Base-by-base conservation (phyloP, 2,329 filamentous ascomycete genomes). In the Myriangium duriaei region DNA sequence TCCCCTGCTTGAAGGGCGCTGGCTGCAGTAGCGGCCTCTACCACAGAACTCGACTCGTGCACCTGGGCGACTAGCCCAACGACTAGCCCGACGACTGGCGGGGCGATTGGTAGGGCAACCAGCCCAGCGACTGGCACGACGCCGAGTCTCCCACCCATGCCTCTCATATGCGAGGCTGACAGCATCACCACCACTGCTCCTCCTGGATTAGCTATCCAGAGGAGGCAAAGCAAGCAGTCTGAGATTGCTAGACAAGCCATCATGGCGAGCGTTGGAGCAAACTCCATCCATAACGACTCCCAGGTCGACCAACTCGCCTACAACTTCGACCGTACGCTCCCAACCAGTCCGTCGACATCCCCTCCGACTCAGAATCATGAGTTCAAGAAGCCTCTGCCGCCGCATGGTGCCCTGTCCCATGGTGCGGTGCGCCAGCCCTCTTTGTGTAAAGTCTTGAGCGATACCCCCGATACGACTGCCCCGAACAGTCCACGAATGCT, bases 401-500 rank as follows among this genome's bases (percentile, higher is more conserved):
- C 6, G 24, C n/a, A n/a, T n/a, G n/a, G n/a, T n/a, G 12, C n/a
- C 15, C 5, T 15, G 30, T n/a, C 29, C 4, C 29, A 29, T 13
- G 29, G 18, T 15, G 5, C 18, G 17, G 29, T 5, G 30, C 32
- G 40, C 12, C 19, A 16, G 14, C 30, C 34, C 6, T 42, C 34
- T 14, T 21, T 35, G 4, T 43, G 38, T n/a, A 37, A 38, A 32
- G 69, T 72, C 24, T 52, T 76, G 55, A 74, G 68, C 48, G 76
- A 80, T 57, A 80, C 76, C 44, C 76, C 76, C 43, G 54, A 64
- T 51, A 69, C 74, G 41, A 78, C 75, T 45, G 71, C 71, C 37
- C 74, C 76, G 18, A 68, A 63, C 49, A 78, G 72, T 52, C 74
- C 74, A 49, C 67, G 68, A 53, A 72, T 76, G 72, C 76, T 57